phyloP scores from a whole-genome alignment of 129 eudicot genomes.

The carrot (Daucus carota) region DNA sequence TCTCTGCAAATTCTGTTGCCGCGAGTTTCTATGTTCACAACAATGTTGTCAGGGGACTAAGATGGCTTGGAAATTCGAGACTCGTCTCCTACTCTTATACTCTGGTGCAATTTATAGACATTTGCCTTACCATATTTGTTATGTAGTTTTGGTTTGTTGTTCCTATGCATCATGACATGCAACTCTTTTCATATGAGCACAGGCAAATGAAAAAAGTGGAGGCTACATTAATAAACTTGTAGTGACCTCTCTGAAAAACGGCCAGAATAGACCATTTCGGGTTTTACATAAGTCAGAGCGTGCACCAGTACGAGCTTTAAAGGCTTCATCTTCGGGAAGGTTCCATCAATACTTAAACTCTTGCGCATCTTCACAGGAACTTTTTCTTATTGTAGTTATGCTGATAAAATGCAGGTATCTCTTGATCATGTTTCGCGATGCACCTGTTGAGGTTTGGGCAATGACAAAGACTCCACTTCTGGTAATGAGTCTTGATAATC shows the following conservation, averaged over 20 bases:
- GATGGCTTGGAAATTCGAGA: slow-evolving; percentile 98
- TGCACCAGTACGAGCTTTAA: slow-evolving; percentile 89
- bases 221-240: slow-evolving; percentile 82
- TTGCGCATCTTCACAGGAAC: neutral
- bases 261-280: slow-evolving; percentile 82
- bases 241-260: slow-evolving; percentile 84
- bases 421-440: slow-evolving; percentile 84
- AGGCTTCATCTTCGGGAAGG: slow-evolving; percentile 99
- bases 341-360: slow-evolving; percentile 20
- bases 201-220: slow-evolving; percentile 81
- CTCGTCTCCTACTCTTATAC: slow-evolving; percentile 78
- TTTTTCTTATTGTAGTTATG: neutral
- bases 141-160: neutral
- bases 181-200: slow-evolving; percentile 16
- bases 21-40: slow-evolving; percentile 78
- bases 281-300: slow-evolving; percentile 94
- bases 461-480: slow-evolving; percentile 93
- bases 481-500: slow-evolving; percentile 36
- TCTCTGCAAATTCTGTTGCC: slow-evolving; percentile 86
- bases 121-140: too few relatives aligned
- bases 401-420: slow-evolving; percentile 55
- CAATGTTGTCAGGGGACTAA: slow-evolving; percentile 71
- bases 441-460: slow-evolving; percentile 99
- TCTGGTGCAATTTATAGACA: slow-evolving; percentile 42
- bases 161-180: slow-evolving; percentile 8